Base-by-base conservation (phyloP, 176 grass and related monocot species). In the Raddia guianensis region DNA sequence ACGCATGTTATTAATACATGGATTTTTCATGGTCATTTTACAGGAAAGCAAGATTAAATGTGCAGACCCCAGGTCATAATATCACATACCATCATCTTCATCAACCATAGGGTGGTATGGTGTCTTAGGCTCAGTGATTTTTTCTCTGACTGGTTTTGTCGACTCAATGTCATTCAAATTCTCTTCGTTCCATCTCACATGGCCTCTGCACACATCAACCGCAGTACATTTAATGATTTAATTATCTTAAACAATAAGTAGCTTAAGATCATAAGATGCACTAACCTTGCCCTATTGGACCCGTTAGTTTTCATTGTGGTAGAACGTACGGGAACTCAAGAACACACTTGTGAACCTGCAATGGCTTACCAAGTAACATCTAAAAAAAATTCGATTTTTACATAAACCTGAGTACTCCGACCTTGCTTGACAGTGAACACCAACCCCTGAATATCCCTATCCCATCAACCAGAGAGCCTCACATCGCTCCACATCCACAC, bases 91-190 rank as follows among this genome's bases (percentile, higher is more conserved):
- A 74, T 97, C 94, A 33, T 90, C 87, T 66, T 93, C 86, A 77
- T 91, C 88, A 7, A 78, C 78, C 89, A 93, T 93, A 46, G 74
- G 78, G 66, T 91, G 91, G 60, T 86, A 97, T 12, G 94, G 91
- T 65, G 94, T 97, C 84, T 93, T 97, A 16, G 94, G 91, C 74
- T 97, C 94, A 12, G 82, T 97, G 33, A 97, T 97, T 85, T 97
- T 97, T 73, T 93, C 88, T 63, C 93, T 87, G 63, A 89, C 80
- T 59, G 90, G 93, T 52, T 97, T 93, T 51, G 81, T 97, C 27
- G 86, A 77, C 91, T 97, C 93, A 14, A 97, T 97, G 66, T 93
- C 88, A 68, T 91, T 60, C 73, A 97, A 74, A 59, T 97, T 97
- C 59, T 63, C 84, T 83, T 97, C 91, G 47, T 97, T 71, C 94